These are phyloP conservation scores for Cenchrus fungigraminus DNA, from an alignment of 176 grass and related monocot genomes.

Conservation along the genomic window DNA sequence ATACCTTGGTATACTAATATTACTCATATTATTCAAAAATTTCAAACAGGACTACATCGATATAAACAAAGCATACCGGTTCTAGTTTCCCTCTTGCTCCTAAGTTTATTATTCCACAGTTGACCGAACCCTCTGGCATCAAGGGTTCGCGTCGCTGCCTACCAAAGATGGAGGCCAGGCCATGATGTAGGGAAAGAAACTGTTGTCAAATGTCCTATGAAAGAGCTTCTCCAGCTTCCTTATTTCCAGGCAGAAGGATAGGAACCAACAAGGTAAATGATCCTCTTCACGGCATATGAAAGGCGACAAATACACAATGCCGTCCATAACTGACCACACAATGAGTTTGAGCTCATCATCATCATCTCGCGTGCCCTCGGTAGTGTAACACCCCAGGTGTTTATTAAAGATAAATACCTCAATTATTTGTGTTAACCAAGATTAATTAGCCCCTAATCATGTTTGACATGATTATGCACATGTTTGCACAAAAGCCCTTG, in stretches of 20 bases:
- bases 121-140: neutral
- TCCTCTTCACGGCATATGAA: neutral
- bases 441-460: too few species aligned
- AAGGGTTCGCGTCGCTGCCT: neutral
- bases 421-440: too few species aligned
- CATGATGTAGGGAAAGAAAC: neutral
- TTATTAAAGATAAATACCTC: too few species aligned
- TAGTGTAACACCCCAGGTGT: neutral
- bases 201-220: neutral
- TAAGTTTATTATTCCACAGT: neutral
- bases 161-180: slow-evolving; percentile 15
- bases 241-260: slow-evolving; percentile 23
- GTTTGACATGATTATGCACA: too few species aligned
- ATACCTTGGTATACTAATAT: neutral
- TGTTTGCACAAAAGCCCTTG: too few species aligned
- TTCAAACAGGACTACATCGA: neutral
- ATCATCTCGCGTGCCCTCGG: neutral
- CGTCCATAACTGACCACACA: neutral
- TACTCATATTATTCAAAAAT: neutral
- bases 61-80: neutral
- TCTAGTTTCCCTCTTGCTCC: neutral
- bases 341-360: neutral
- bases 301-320: neutral
- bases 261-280: neutral
- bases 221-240: slow-evolving; percentile 10